Base-by-base conservation (phyloP, 2,329 filamentous ascomycete species). In the Phialophora expanda region DNA sequence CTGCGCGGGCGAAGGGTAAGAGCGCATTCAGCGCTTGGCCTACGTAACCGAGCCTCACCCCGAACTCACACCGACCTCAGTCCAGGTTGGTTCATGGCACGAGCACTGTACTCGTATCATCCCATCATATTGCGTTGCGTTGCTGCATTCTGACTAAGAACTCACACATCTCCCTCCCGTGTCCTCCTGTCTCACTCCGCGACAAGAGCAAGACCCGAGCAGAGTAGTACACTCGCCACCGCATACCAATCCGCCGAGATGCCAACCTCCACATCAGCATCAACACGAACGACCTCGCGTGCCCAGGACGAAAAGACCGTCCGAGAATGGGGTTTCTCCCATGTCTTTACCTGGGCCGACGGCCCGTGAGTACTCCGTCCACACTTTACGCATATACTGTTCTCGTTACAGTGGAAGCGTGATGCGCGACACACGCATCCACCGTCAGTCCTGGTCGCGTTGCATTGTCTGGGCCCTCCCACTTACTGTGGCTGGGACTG, bases 291-390 rank as follows among this genome's bases (percentile, higher is more conserved):
- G 1, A 61, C 66, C n/a, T 66, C 63, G 32, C 67, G 76, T 56
- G 68, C 73, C 62, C 81, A 86, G 38, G 83, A 84, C 62, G 86
- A 88, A 74, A 73, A 74, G 44, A 76, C 85, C 66, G 86, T 89
- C 8, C 78, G 79, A 44, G 79, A 80, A 8, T 88, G 85, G 86
- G 86, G 86, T 0, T 89, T 88, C 74, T 68, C 70, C 9, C 81
- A 84, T 70, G 84, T 88, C 70, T 88, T 88, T 71, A 88, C 86
- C 3, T 88, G 86, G 86, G 82, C 81, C 1, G 86, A 88, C 74
- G 76, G 82, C 56, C 83, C 84, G 85, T 86, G 79, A 69, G 79
- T 74, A 11, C 26, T 44, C 38, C 5, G n/a, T n/a, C 38, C 38
- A n/a, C 38, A 44, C 38, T n/a, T 17, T 6, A 44, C 38, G 30